A percentile compares a stretch with the other conserved stretches of the same genome.
Conservation (phyloP, 2,329 filamentous ascomycete species). For the Huntiella moniliformis region DNA sequence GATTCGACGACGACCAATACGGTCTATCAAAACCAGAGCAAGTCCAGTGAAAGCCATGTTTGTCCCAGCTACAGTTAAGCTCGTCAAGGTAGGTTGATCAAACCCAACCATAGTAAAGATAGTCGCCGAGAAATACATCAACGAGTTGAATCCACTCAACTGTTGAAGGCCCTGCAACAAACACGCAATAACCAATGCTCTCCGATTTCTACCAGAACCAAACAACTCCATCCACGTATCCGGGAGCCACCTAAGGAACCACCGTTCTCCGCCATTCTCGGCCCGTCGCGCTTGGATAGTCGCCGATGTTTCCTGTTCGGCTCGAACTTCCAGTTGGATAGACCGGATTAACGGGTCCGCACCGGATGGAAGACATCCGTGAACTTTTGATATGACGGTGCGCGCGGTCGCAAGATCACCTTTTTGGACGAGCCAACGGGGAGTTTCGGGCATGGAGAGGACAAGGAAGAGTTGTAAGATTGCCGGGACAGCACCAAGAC, state of each 20-base stretch:
- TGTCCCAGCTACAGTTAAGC: conserved; percentile 61
- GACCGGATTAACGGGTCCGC: conserved; percentile 43
- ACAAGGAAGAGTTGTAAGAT: conserved; percentile 50
- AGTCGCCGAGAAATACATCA: conserved; percentile 83
- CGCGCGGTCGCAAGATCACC: conserved; percentile 44
- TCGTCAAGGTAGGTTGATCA: conserved; percentile 57
- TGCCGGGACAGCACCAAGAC: conserved; percentile 63
- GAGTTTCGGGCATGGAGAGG: conserved; percentile 65
- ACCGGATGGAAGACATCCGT: conserved; percentile 24
- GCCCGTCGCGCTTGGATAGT: conserved; percentile 21
- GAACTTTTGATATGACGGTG: conserved; percentile 42
- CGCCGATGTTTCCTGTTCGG: conserved; percentile 34
- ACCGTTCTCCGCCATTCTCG: conserved; percentile 22
- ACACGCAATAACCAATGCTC: conserved; percentile 70
- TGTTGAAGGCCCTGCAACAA: conserved; percentile 77
- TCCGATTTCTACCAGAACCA: conserved; percentile 41
- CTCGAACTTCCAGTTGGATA: conserved; percentile 57
- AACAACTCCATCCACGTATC: conserved; percentile 32
- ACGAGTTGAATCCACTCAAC: conserved; percentile 72
- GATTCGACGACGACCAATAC: conserved; percentile 59
- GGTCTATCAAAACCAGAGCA: conserved; percentile 61
- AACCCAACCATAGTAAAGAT: conserved; percentile 67
- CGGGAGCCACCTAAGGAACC: background rate
- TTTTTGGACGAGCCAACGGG: conserved; percentile 64
- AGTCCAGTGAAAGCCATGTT: conserved; percentile 66